Conservation (phyloP, 441 rosid species). For the Capsella rubella region DNA sequence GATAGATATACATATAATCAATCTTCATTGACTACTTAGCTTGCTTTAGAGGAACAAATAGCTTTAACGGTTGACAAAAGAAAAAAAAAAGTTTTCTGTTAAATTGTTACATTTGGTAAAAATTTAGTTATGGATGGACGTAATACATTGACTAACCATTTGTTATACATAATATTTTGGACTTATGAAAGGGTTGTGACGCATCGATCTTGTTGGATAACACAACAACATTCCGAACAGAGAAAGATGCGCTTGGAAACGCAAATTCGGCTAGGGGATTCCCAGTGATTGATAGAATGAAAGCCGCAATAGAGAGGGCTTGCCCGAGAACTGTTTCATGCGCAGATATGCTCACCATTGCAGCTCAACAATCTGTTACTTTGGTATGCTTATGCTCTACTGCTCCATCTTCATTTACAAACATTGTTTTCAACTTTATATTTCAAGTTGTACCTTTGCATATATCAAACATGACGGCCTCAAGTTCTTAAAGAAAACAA, state of each 20-base stretch:
- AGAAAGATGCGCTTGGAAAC: slow-evolving; percentile 53
- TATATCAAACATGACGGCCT: background rate
- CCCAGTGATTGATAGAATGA: slow-evolving; percentile 43
- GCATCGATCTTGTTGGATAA: slow-evolving; percentile 70
- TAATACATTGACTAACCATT: background rate
- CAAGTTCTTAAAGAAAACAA: background rate
- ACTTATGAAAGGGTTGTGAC: slow-evolving; percentile 62
- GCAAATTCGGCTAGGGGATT: slow-evolving; percentile 53
- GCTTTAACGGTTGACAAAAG: background rate
- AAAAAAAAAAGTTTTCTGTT: background rate
- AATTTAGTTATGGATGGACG: slow-evolving; percentile 6
- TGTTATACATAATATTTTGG: background rate
- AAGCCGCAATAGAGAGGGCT: slow-evolving; percentile 50
- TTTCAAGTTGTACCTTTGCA: no score
- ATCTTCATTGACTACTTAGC: background rate
- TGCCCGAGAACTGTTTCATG: slow-evolving; percentile 59
- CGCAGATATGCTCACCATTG: slow-evolving; percentile 59
- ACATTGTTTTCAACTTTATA: background rate
- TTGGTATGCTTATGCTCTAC: slow-evolving; percentile 41
- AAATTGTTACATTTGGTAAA: background rate
- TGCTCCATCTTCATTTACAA: background rate
- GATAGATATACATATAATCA: background rate
- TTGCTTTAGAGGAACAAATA: background rate
- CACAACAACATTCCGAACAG: slow-evolving; percentile 51
- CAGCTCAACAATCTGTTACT: slow-evolving; percentile 54